These are phyloP conservation scores for Plasmodium yoelii DNA, from an alignment of 169 alveolate genomes.

Conservation along the genomic window DNA sequence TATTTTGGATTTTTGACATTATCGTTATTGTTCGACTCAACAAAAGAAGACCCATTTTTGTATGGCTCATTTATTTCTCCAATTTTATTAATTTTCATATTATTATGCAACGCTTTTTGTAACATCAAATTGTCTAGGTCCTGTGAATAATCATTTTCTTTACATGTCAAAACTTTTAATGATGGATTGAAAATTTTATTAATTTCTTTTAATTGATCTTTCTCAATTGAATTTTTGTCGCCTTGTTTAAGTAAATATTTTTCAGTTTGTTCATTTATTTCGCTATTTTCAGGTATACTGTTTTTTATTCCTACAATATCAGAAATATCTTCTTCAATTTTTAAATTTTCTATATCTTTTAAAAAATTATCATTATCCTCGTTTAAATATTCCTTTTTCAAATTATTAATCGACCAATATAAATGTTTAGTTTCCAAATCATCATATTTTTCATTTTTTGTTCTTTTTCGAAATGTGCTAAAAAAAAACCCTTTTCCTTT, in stretches of 20 bases:
- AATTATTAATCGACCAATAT: slow-evolving; percentile 59
- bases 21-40: too few relatives aligned
- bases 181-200: slow-evolving; percentile 50
- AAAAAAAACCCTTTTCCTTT: slow-evolving; percentile 5
- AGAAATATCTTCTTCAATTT: slow-evolving; percentile 46
- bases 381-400: slow-evolving; percentile 50
- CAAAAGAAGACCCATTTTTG: not conserved
- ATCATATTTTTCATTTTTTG: slow-evolving; percentile 50
- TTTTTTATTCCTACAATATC: slow-evolving; percentile 48
- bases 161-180: slow-evolving; percentile 23
- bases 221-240: slow-evolving; percentile 7
- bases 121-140: slow-evolving; percentile 8
- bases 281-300: slow-evolving; percentile 24
- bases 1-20: not conserved
- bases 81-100: not conserved
- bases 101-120: not conserved
- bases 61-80: not conserved
- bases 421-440: slow-evolving; percentile 67
- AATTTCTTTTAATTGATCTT: slow-evolving; percentile 28
- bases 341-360: slow-evolving; percentile 26
- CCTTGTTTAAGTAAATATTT: slow-evolving; percentile 3
- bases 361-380: slow-evolving; percentile 30
- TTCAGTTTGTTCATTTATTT: slow-evolving; percentile 32
- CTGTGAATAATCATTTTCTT: not conserved
- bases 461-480: slow-evolving; percentile 39